Percentiles rank a stretch among this genome's conserved stretches.
phyloP scores from a whole-genome alignment of 2,329 filamentous ascomycete species.

The Penicillium sp. region DNA sequence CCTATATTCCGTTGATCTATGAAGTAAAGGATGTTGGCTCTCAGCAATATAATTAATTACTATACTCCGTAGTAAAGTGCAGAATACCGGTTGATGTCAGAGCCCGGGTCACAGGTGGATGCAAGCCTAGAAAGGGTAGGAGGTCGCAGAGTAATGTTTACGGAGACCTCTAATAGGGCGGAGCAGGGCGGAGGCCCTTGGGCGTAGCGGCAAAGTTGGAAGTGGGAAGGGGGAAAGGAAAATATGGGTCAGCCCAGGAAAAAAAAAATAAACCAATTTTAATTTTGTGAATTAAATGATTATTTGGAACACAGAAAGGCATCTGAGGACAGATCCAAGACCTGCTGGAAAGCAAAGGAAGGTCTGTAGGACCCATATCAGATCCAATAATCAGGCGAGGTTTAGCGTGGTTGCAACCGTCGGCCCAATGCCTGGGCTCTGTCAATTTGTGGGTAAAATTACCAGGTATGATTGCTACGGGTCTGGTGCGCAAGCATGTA shows the following conservation, averaged over 20 bases:
- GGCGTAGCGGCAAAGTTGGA: slow-evolving; percentile 11
- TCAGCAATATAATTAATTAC: not conserved
- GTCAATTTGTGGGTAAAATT: not conserved
- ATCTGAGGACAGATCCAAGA: slow-evolving; percentile 22
- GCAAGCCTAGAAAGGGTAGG: slow-evolving; percentile 29
- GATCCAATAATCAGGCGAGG: slow-evolving; percentile 35
- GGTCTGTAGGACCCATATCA: slow-evolving; percentile 32
- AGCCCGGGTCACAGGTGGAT: slow-evolving; percentile 36
- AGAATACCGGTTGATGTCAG: slow-evolving; percentile 40
- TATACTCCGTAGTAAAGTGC: not conserved
- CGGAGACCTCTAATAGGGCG: slow-evolving; percentile 20
- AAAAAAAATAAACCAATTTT: not conserved
- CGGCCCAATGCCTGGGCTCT: slow-evolving; percentile 14
- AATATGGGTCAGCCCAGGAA: not conserved
- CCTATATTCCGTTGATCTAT: not conserved
- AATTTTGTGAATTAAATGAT: not conserved
- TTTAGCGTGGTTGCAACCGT: slow-evolving; percentile 34
- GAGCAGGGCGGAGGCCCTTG: slow-evolving; percentile 18
- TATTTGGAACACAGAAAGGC: slow-evolving; percentile 13
- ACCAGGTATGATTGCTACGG: slow-evolving; percentile 7
- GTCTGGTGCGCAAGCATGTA: slow-evolving; percentile 20
- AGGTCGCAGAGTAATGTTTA: slow-evolving; percentile 28
- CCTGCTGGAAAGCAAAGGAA: slow-evolving; percentile 11
- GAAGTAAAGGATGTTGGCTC: not conserved
- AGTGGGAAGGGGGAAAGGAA: slow-evolving; percentile 6